Evolutionary conservation across 2,329 filamentous ascomycete genomes (phyloP).

Genomic region (Thielaviopsis euricoi): DNA sequence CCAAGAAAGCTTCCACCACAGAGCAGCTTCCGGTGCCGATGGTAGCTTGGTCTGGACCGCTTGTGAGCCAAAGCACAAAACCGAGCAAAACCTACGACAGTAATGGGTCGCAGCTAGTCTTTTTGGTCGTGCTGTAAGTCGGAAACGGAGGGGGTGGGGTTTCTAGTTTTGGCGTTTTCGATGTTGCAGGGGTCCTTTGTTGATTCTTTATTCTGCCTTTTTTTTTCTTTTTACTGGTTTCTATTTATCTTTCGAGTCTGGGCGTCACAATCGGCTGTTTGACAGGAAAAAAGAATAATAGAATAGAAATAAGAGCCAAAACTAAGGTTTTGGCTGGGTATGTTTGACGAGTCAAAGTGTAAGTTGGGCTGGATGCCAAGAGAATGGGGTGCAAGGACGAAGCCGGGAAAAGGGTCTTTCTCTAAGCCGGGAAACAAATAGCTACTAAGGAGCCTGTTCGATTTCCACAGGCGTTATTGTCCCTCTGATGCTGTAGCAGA

Average conservation of each 20-base stretch:
- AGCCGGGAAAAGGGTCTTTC: neutral
- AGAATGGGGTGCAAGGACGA: neutral
- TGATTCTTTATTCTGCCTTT: neutral
- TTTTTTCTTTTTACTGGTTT: neutral
- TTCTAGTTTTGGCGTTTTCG: neutral
- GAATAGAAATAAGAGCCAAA: constrained; percentile 16
- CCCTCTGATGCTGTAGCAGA: too few relatives aligned
- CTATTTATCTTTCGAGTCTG: too few relatives aligned
- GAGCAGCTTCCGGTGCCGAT: neutral
- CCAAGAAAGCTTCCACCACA: neutral
- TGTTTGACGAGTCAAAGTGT: neutral
- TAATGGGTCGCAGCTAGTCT: neutral
- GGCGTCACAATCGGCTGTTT: neutral
- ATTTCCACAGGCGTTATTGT: neutral
- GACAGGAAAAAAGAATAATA: constrained; percentile 9
- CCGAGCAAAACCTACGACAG: too few relatives aligned
- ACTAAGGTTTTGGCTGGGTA: neutral
- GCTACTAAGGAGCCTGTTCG: neutral
- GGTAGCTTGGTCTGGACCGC: neutral
- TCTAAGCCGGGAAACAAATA: neutral
- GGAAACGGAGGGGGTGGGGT: neutral
- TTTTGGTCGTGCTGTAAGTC: neutral
- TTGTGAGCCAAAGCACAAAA: neutral
- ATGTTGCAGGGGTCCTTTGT: neutral
- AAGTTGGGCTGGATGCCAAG: neutral